Evolutionary conservation across 371 early-diverging fungal genomes (phyloP), one percentile per base, ranked within the genome.

Genomic region (Rhizopus delemar): DNA sequence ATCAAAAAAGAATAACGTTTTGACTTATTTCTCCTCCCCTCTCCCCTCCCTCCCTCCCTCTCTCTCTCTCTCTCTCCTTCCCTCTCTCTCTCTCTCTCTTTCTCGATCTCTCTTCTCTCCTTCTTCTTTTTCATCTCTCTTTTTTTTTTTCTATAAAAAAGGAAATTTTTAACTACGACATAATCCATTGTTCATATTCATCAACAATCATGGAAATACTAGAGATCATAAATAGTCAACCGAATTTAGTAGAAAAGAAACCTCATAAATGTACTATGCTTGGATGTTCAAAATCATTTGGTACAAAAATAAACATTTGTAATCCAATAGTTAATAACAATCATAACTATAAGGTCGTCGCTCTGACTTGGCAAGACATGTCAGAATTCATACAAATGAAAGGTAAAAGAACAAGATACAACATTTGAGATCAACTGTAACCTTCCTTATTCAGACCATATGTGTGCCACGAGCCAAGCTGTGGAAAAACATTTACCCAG

Each of bases 401-500:
- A 66, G 69, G 69, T 68, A 57, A 43, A 22, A 41, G 33, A 35
- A 33, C 9, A 56, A 8, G 4, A 12, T 13, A 35, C 38, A 32
- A 4, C 5, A 15, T 46, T 8, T 29, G 31, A 43, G 43, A 12
- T 50, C 51, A 9, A 51, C 16, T 56, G 16, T 45, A 51, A 43
- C 22, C 38, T 51, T 32, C 16, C 36, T 33, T 15, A 29, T 60
- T 29, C 31, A 80, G 81, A 68, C 87, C 88, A 5, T 87, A 82
- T 67, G 68, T 73, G 31, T 87, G 90, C 67, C 58, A 60, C 15
- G 82, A 78, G 50, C 60, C 64, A 13, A 76, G 72, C 33, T 89
- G 90, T 65, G 75, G 77, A 53, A 89, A 89, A 71, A 80, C 82
- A 46, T 89, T 89, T 56, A 84, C 88, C 63, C 89, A 89, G 56